Conservation (phyloP, 1,284 basidiomycete genomes). For the Caloboletus firmus region DNA sequence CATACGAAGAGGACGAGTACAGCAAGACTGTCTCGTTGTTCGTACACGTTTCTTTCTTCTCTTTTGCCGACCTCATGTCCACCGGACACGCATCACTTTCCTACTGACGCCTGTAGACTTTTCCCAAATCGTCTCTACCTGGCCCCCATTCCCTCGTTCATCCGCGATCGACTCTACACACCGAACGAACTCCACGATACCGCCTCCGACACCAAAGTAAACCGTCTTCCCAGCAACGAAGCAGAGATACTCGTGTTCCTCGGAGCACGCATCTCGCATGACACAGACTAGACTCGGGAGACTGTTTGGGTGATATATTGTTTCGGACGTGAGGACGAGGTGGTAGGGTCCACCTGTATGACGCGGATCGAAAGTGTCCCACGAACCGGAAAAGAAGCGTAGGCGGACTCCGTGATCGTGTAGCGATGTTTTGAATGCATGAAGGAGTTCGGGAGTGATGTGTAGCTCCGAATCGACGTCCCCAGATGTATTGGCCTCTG, state of each 20-base stretch:
- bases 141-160: conserved; percentile 3
- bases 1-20: neutral
- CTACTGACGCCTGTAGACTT: conserved; percentile 64
- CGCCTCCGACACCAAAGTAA: conserved; percentile 97
- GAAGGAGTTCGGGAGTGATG: conserved; percentile 61
- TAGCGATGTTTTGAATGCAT: conserved; percentile 66
- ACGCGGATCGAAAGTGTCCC: conserved; percentile 55
- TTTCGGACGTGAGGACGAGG: conserved; percentile 87
- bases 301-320: conserved; percentile 79
- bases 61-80: conserved; percentile 33
- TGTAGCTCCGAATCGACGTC: conserved; percentile 48
- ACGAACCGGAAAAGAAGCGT: conserved; percentile 81
- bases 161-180: conserved; percentile 44
- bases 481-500: neutral
- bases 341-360: conserved; percentile 49
- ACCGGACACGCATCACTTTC: conserved; percentile 60
- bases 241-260: conserved; percentile 39
- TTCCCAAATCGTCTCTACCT: conserved; percentile 54
- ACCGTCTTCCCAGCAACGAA: conserved; percentile 87
- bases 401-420: conserved; percentile 55
- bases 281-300: conserved; percentile 66
- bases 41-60: neutral
- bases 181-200: conserved; percentile 71
- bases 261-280: conserved; percentile 32
- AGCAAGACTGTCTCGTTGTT: too few relatives aligned